phyloP scores from a whole-genome alignment of 2,329 filamentous ascomycete genomes.

The Paracamarosporium sp. region DNA sequence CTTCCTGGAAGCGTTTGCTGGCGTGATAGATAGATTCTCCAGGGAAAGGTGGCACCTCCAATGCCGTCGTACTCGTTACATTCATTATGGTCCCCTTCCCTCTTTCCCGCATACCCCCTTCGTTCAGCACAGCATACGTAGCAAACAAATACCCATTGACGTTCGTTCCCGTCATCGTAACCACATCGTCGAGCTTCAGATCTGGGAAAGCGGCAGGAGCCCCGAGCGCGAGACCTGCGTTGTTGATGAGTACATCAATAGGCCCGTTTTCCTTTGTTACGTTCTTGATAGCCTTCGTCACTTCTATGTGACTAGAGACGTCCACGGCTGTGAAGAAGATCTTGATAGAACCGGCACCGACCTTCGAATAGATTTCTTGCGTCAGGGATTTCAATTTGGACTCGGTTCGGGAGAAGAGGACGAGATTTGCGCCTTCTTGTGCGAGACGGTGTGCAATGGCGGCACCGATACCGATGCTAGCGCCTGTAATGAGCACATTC shows the following conservation, averaged over 20 bases:
- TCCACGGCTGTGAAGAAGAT: conserved; percentile 42
- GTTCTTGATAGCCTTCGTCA: conserved; percentile 31
- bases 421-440: conserved; percentile 48
- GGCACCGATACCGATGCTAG: conserved; percentile 57
- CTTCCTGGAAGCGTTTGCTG: conserved; percentile 57
- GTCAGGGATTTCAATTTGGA: conserved; percentile 33
- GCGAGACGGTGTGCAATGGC: conserved; percentile 52
- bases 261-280: conserved; percentile 36
- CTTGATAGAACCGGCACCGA: conserved; percentile 18
- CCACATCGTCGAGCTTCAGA: conserved; percentile 50
- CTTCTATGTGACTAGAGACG: conserved; percentile 37
- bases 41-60: conserved; percentile 57
- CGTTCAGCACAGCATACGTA: conserved; percentile 54
- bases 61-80: conserved; percentile 54
- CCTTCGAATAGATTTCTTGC: conserved; percentile 17
- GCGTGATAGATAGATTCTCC: conserved; percentile 60
- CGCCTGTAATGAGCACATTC: conserved; percentile 45
- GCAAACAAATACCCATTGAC: conserved; percentile 57
- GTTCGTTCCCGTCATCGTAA: conserved; percentile 57
- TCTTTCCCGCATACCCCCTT: conserved; percentile 47
- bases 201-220: conserved; percentile 53
- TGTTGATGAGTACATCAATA: conserved; percentile 58
- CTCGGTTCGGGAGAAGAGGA: conserved; percentile 51
- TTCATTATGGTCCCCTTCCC: conserved; percentile 57
- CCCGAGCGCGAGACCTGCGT: conserved; percentile 57